Base-by-base conservation (phyloP, 169 alveolate species). In the Plasmodium vinckei region DNA sequence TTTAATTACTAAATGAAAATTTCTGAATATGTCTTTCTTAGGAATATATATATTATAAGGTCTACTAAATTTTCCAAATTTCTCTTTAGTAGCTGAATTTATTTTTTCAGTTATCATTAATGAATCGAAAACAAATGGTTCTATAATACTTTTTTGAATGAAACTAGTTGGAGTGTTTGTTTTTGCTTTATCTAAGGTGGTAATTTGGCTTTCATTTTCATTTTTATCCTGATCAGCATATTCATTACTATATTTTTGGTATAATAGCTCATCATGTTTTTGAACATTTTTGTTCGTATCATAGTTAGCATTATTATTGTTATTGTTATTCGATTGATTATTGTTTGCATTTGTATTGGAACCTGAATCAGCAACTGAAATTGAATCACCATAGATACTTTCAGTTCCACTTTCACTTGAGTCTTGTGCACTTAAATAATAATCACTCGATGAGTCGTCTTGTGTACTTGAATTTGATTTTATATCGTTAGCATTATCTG, bases 21-120 rank as follows among this genome's bases (percentile, higher is more conserved):
- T 71, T 70, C 91, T 68, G 27, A 15, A 86, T 17, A 65, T 53
- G 21, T 47, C 53, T 21, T 49, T 27, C 39, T 86, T 44, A 51
- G 69, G 63, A 49, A 86, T 69, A 86, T 70, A 86, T 42, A 86
- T 70, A 64, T 86, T 70, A 63, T 86, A 86, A 49, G 91, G 75
- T 70, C 91, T 86, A 53, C 71, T 42, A 49, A 86, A 86, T 21
- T 44, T 25, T 19, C 82, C 84, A 54, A 65, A 56, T 1, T 82
- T 23, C 39, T 42, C 72, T 33, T 67, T 67, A 19, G 5, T 15
- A 33, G n/a, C 2, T 46, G 39, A n/a, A 12, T 33, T 70, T 60
- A 25, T 56, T 53, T 64, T 86, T 47, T 69, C 68, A 21, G 17
- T n/a, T 70, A 86, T 49, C 87, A 86, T 63, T 23, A 12, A 12